A percentile compares a stretch with the other conserved stretches of the same genome.
These are phyloP conservation scores for Pistacia vera DNA, from an alignment of 345 rosid genomes.

Conservation along the genomic window DNA sequence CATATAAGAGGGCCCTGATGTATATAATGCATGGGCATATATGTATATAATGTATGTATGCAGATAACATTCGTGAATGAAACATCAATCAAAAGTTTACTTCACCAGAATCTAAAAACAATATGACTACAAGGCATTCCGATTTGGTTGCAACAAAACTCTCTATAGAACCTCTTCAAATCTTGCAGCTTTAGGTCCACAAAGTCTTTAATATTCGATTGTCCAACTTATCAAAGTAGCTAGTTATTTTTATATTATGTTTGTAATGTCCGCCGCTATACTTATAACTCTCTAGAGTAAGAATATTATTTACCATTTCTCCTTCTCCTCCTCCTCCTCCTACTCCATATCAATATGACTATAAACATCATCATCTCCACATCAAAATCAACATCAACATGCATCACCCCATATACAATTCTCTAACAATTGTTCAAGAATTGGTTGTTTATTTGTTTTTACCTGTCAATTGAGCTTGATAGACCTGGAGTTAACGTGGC, in stretches of 20 bases:
- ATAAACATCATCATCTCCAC: not conserved
- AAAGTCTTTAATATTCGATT: not conserved
- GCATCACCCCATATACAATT: conserved; percentile 11
- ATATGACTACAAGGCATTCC: not conserved
- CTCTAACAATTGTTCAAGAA: not conserved
- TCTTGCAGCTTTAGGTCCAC: not conserved
- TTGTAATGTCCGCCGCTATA: not conserved
- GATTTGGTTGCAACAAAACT: not conserved
- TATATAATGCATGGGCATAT: no score
- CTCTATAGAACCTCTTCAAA: not conserved
- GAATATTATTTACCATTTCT: conserved; percentile 13
- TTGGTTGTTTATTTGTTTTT: not conserved
- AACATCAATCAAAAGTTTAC: not conserved
- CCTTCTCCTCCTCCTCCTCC: not conserved
- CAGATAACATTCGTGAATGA: not conserved
- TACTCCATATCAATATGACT: not conserved
- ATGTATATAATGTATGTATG: no score
- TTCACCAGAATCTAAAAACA: not conserved
- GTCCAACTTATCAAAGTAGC: not conserved
- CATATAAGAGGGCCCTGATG: no score
- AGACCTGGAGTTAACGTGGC: conserved; percentile 19
- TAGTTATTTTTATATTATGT: conserved; percentile 13
- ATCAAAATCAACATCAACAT: not conserved
- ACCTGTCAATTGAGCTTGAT: conserved; percentile 20
- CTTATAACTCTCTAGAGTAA: not conserved